Conservation (phyloP, 139 green algal species). For the Mesotaenium endlicherianum region DNA sequence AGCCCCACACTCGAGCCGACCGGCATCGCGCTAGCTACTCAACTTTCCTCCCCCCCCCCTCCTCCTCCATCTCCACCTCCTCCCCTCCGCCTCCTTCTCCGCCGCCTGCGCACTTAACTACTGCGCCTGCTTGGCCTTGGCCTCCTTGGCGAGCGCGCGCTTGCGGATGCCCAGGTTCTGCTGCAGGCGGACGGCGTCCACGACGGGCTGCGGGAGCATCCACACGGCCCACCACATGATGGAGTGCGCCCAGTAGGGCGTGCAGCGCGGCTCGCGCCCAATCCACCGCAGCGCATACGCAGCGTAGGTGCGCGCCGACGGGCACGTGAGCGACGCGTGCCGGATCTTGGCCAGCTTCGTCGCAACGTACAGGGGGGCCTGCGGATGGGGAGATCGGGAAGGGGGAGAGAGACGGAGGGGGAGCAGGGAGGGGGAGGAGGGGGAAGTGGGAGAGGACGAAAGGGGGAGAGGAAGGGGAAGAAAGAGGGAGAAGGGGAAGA, state of each 20-base stretch:
- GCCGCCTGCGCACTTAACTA: background rate
- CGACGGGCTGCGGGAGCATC: constrained; percentile 35
- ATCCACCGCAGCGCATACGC: constrained; percentile 56
- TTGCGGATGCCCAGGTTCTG: constrained; percentile 51
- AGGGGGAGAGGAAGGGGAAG: background rate
- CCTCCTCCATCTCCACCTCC: no score
- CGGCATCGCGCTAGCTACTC: background rate
- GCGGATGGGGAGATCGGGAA: constrained; percentile 6
- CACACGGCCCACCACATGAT: constrained; percentile 55
- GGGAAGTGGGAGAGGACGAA: background rate
- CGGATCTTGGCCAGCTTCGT: constrained; percentile 86
- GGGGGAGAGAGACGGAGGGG: background rate
- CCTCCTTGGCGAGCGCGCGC: constrained; percentile 37
- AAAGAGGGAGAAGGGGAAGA: background rate
- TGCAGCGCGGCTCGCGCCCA: constrained; percentile 59
- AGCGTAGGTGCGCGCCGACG: constrained; percentile 58
- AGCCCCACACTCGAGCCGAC: no score
- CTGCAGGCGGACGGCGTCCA: constrained; percentile 61
- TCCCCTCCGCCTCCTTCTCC: no score
- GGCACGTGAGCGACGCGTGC: constrained; percentile 51
- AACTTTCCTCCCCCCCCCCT: background rate
- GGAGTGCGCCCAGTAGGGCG: constrained; percentile 71
- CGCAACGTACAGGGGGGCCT: constrained; percentile 76
- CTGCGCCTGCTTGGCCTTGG: constrained; percentile 25
- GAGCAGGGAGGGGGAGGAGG: background rate